Conservation (phyloP, 2,329 filamentous ascomycete genomes). For the Ramularia endophylla region DNA sequence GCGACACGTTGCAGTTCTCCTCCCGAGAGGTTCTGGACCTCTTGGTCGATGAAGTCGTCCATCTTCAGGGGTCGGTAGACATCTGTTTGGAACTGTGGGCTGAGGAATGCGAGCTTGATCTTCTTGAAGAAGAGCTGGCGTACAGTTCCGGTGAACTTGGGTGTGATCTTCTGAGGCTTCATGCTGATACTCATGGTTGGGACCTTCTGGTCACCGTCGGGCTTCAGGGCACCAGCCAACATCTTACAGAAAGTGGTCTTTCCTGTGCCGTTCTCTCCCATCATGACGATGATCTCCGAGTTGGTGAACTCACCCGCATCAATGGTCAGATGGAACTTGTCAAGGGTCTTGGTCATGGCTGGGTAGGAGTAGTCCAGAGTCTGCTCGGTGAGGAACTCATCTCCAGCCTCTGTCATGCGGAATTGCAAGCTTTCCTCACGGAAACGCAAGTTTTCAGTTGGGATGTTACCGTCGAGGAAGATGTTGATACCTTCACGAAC, state of each 20-base stretch:
- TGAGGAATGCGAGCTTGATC: constrained; percentile 95
- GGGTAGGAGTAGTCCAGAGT: constrained; percentile 83
- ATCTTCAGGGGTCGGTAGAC: constrained; percentile 99
- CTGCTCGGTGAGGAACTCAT: constrained; percentile 82
- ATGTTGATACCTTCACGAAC: constrained; percentile 99
- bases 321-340: constrained; percentile 76
- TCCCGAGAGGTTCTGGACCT: constrained; percentile 97
- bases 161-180: constrained; percentile 99
- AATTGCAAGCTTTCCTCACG: constrained; percentile 95
- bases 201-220: constrained; percentile 70
- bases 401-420: constrained; percentile 81
- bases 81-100: constrained; percentile 97
- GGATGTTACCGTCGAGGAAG: constrained; percentile 96
- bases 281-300: constrained; percentile 99
- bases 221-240: constrained; percentile 87
- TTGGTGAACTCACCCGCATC: constrained; percentile 87
- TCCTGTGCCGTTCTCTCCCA: constrained; percentile 99
- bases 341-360: constrained; percentile 85
- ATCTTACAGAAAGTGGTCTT: constrained; percentile 99
- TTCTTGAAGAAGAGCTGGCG: constrained; percentile 99
- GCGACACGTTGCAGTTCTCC: constrained; percentile 99
- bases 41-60: constrained; percentile 98
- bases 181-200: constrained; percentile 97
- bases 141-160: constrained; percentile 95
- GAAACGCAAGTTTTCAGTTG: constrained; percentile 97